Base-by-base conservation (phyloP, 768 basidiomycete genomes). In the Termitomyces sp. region DNA sequence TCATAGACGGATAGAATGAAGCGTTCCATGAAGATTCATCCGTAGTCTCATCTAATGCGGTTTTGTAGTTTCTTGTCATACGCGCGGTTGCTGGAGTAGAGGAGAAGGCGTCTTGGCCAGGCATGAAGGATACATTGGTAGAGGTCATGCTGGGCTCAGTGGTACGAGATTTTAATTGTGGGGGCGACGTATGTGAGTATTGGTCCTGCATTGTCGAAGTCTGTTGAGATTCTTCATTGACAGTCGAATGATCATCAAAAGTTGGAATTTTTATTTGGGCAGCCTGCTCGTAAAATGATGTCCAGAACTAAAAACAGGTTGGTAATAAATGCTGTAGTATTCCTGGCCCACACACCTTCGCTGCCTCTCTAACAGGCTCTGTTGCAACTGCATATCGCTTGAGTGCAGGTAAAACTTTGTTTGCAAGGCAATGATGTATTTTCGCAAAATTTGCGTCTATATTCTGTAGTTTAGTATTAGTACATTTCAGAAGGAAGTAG, bases 401-500 rank as follows among this genome's bases (percentile, higher is more conserved):
- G 59, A 99, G 87, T 5, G 92, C 86, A 5, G 96, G 96, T 50
- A 98, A 70, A 44, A 99, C 73, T 67, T 82, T 84, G 59, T 81
- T 89, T 5, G 92, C 86, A 67, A 98, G 80, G 18, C 92, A 74
- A 67, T 92, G 83, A 68, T 98, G 94, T 60, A 95, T 91, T 68
- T 82, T 88, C 0, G 94, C 88, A 69, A 98, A 95, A 69, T 94
- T 94, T 57, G 91, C 91, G 69, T 98, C 96, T 66, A 95, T 88
- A 70, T 93, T 88, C 91, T 93, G 68, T 35, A 55, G 52, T 63
- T 41, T 38, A 10, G 14, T 28, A 30, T 56, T 48, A 49, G 26
- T 38, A 13, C 33, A 53, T 4, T 4, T 30, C 12, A n/a, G 32
- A 4, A 32, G n/a, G 23, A 12, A 36, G n/a, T 9, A 55, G 50